Conservation (phyloP, 129 eudicot genomes). For the Lactuca saligna region DNA sequence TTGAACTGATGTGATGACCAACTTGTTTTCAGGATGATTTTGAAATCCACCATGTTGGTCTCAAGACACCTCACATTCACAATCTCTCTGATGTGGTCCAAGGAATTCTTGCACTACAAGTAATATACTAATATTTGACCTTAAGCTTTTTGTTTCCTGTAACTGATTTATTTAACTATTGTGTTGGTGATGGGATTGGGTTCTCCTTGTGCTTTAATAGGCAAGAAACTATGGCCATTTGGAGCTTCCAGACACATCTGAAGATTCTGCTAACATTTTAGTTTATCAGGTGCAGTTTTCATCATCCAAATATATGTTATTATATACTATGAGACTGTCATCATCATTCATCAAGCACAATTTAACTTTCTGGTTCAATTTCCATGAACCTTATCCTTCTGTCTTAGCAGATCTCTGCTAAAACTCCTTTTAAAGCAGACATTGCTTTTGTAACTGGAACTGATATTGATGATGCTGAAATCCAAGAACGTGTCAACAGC, state of each 20-base stretch:
- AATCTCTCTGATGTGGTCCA: slow-evolving; percentile 85
- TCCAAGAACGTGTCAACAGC: slow-evolving; percentile 60
- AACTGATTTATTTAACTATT: slow-evolving; percentile 14
- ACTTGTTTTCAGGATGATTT: slow-evolving; percentile 63
- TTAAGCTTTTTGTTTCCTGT: slow-evolving; percentile 23
- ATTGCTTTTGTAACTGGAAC: slow-evolving; percentile 82
- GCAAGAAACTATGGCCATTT: slow-evolving; percentile 60
- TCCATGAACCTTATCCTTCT: slow-evolving; percentile 4
- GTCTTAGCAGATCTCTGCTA: slow-evolving; percentile 67
- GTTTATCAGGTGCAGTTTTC: slow-evolving; percentile 76
- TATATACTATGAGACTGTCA: slow-evolving; percentile 3
- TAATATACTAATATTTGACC: slow-evolving; percentile 31
- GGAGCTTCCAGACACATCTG: slow-evolving; percentile 84
- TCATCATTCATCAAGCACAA: slow-evolving; percentile 15
- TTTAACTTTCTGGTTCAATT: background rate
- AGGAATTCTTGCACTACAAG: slow-evolving; percentile 65
- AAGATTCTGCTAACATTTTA: slow-evolving; percentile 66
- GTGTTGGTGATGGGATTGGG: slow-evolving; percentile 18
- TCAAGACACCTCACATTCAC: slow-evolving; percentile 78
- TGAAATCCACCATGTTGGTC: slow-evolving; percentile 87
- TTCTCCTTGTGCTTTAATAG: slow-evolving; percentile 33
- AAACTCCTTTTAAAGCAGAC: slow-evolving; percentile 68
- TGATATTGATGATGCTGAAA: slow-evolving; percentile 39
- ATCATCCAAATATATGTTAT: slow-evolving; percentile 4
- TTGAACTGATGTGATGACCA: background rate